A percentile compares a stretch with the other conserved stretches of the same genome.
Conservation (phyloP, 495 filamentous ascomycete species). For the Eremomyces bilateralis region DNA sequence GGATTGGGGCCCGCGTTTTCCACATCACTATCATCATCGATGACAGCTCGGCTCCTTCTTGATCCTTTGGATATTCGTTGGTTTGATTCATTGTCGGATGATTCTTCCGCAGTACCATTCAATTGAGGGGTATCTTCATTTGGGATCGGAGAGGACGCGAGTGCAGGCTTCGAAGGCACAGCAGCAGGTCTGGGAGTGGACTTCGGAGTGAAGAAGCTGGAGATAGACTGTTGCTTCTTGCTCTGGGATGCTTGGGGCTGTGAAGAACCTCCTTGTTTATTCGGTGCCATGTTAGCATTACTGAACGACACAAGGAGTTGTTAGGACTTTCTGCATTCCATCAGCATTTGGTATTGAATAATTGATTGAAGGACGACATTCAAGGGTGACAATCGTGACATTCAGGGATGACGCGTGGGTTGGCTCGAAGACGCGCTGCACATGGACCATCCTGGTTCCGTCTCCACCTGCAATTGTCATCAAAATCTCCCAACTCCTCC, state of each 20-base stretch:
- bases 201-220: slow-evolving; percentile 65
- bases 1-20: not conserved
- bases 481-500: too few relatives aligned
- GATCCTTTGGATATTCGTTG: not conserved
- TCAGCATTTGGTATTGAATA: too few relatives aligned
- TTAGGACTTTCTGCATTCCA: too few relatives aligned
- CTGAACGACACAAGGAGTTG: too few relatives aligned
- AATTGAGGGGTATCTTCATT: slow-evolving; percentile 8
- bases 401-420: too few relatives aligned
- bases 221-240: slow-evolving; percentile 63
- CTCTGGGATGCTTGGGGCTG: slow-evolving; percentile 13
- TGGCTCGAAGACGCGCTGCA: too few relatives aligned
- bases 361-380: too few relatives aligned
- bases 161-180: slow-evolving; percentile 5
- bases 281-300: too few relatives aligned
- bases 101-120: slow-evolving; percentile 1
- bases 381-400: too few relatives aligned
- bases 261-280: too few relatives aligned
- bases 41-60: slow-evolving; percentile 3
- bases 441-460: too few relatives aligned
- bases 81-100: not conserved
- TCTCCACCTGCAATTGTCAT: too few relatives aligned
- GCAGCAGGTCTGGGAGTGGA: slow-evolving; percentile 18
- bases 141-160: slow-evolving; percentile 5
- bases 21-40: slow-evolving; percentile 3